Percentiles rank a stretch among this genome's conserved stretches.
Conservation (phyloP, 805 yeast genomes). For the Saturnispora zaruensis region DNA sequence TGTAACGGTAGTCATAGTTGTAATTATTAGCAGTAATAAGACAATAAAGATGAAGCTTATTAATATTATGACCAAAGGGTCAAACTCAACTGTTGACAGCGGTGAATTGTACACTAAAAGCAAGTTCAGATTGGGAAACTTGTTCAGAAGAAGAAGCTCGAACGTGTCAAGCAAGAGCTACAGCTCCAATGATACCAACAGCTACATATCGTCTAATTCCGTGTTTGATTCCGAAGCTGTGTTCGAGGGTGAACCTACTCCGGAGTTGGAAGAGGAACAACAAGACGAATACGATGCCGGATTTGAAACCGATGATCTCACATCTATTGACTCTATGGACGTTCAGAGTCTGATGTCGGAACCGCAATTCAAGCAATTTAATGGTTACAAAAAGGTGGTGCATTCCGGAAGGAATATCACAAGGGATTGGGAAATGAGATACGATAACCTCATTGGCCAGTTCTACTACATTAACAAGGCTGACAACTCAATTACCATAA, state of each 20-base stretch:
- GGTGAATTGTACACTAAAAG: background rate
- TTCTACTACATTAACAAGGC: slow-evolving; percentile 33
- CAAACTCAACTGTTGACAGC: background rate
- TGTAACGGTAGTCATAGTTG: too few relatives aligned
- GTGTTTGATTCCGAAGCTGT: slow-evolving; percentile 3
- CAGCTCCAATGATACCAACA: background rate
- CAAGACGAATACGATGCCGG: background rate
- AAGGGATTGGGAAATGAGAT: slow-evolving; percentile 29
- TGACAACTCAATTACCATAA: slow-evolving; percentile 33
- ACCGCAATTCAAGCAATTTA: slow-evolving; percentile 1
- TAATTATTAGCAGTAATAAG: background rate
- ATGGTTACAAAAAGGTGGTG: background rate
- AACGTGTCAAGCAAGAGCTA: background rate
- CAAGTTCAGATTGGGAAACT: background rate
- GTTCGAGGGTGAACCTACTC: background rate
- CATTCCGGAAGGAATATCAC: slow-evolving; percentile 13
- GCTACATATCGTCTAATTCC: slow-evolving; percentile 2
- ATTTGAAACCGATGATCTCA: background rate
- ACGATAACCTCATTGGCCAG: slow-evolving; percentile 32
- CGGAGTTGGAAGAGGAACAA: background rate
- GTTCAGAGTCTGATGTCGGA: slow-evolving; percentile 1
- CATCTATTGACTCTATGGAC: background rate
- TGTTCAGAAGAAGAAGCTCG: slow-evolving; percentile 4
- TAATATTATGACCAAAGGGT: slow-evolving; percentile 1
- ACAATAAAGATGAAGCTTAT: background rate